Percentiles rank a stretch among this genome's conserved stretches.
phyloP scores from a whole-genome alignment of 2,329 filamentous ascomycete species.

The Akanthomyces lecanii region DNA sequence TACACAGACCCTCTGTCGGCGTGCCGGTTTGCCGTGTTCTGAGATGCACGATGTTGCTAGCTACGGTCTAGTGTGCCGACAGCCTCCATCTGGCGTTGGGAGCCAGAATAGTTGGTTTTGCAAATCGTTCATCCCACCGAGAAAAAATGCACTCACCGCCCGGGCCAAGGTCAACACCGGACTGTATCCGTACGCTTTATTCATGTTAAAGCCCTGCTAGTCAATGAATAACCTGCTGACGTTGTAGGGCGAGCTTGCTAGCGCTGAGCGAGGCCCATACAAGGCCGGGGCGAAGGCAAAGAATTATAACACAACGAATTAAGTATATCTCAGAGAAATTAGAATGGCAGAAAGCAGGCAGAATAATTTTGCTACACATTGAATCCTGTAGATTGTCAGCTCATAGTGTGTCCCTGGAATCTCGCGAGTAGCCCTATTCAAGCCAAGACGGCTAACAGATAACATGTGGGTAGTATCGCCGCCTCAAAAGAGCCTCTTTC shows the following conservation, averaged over 20 bases:
- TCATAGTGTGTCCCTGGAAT: not conserved
- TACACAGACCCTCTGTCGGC: not conserved
- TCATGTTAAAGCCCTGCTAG: too few relatives aligned
- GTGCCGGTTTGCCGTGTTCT: constrained; percentile 5
- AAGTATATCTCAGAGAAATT: not conserved
- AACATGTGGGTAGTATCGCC: not conserved
- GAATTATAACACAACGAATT: too few relatives aligned
- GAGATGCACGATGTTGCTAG: not conserved
- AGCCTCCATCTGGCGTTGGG: too few relatives aligned
- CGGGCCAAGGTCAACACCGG: not conserved
- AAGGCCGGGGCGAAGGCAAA: not conserved
- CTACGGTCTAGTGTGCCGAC: constrained; percentile 1
- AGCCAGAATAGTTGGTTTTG: not conserved
- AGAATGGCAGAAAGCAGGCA: too few relatives aligned
- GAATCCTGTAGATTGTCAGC: too few relatives aligned
- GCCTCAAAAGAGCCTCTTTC: not conserved
- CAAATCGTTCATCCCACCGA: not conserved
- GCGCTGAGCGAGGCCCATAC: not conserved
- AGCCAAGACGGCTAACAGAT: not conserved
- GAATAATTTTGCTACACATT: too few relatives aligned
- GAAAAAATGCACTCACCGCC: not conserved
- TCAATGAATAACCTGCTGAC: not conserved
- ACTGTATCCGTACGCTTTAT: not conserved
- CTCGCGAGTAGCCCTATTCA: not conserved
- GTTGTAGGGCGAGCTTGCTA: not conserved